phyloP scores from a whole-genome alignment of 352 stramenopile genomes.

The Globisporangium solare region DNA sequence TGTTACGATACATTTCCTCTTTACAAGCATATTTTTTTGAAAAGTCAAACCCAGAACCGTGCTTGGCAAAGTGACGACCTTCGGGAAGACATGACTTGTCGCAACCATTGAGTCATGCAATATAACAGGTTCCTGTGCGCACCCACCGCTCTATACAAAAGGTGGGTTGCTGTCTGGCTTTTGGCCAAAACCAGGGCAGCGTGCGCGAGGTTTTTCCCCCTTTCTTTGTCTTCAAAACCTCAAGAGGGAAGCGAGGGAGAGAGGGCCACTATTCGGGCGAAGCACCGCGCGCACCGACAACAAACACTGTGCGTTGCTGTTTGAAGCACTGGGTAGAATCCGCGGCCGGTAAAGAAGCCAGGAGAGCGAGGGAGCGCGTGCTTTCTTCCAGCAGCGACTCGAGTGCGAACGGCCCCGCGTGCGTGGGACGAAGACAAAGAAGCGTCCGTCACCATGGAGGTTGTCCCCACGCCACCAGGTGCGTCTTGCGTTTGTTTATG shows the following conservation, averaged over 20 bases:
- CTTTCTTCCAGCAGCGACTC: not conserved
- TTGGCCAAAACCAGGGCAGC: not conserved
- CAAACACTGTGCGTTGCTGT: slow-evolving; percentile 6
- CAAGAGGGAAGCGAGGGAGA: not conserved
- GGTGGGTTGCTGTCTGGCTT: not conserved
- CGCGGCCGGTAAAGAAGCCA: slow-evolving; percentile 6
- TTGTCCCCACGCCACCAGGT: slow-evolving; percentile 30
- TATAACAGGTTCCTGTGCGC: too few relatives aligned
- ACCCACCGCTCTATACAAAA: not conserved
- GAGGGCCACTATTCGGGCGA: slow-evolving; percentile 4
- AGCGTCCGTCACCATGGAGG: slow-evolving; percentile 10
- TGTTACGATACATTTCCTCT: not conserved
- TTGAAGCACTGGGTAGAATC: slow-evolving; percentile 3
- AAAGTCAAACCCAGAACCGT: too few relatives aligned
- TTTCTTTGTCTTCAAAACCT: not conserved
- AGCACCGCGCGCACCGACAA: not conserved
- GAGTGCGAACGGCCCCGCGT: not conserved
- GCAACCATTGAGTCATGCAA: too few relatives aligned
- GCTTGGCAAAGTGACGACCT: too few relatives aligned
- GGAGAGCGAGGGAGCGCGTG: slow-evolving; percentile 1
- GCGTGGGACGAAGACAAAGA: not conserved
- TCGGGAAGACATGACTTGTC: too few relatives aligned
- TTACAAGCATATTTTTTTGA: too few relatives aligned
- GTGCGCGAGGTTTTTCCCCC: not conserved
- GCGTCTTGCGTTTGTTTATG: not conserved